Evolutionary conservation across 805 yeast species (phyloP).

Genomic region (Metschnikowia proteae): DNA sequence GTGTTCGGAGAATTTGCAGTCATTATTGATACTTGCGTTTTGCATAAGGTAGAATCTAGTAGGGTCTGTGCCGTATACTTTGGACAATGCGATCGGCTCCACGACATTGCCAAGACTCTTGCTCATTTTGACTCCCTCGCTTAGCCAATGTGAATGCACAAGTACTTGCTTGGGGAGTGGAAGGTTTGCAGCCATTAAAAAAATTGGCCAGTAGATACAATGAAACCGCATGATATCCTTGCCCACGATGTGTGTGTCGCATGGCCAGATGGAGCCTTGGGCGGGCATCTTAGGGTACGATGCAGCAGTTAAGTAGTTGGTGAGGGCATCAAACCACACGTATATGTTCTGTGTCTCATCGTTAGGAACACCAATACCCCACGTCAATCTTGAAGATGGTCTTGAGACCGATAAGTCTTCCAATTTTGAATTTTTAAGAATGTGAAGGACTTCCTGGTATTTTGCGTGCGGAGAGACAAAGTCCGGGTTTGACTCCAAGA

Average conservation of each 20-base stretch:
- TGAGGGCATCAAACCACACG: constrained; percentile 95
- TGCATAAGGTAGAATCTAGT: constrained; percentile 73
- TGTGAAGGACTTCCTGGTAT: constrained; percentile 51
- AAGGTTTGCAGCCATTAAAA: constrained; percentile 76
- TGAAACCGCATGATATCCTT: constrained; percentile 90
- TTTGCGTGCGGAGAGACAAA: constrained; percentile 67
- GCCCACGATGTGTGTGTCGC: constrained; percentile 75
- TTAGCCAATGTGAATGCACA: constrained; percentile 94
- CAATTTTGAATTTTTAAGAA: constrained; percentile 47
- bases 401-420: constrained; percentile 83
- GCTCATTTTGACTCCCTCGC: constrained; percentile 89
- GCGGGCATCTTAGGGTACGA: constrained; percentile 40
- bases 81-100: constrained; percentile 70
- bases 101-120: constrained; percentile 91
- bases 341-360: constrained; percentile 77
- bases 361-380: constrained; percentile 90
- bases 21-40: constrained; percentile 69
- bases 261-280: constrained; percentile 49
- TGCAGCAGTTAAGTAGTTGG: constrained; percentile 74
- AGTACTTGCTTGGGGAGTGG: constrained; percentile 68
- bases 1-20: constrained; percentile 72
- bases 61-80: constrained; percentile 66
- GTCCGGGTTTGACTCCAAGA: constrained; percentile 45
- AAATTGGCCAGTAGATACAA: constrained; percentile 90
- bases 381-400: constrained; percentile 67